Base-by-base conservation (phyloP, 345 rosid species). In the Lepidium africanum region DNA sequence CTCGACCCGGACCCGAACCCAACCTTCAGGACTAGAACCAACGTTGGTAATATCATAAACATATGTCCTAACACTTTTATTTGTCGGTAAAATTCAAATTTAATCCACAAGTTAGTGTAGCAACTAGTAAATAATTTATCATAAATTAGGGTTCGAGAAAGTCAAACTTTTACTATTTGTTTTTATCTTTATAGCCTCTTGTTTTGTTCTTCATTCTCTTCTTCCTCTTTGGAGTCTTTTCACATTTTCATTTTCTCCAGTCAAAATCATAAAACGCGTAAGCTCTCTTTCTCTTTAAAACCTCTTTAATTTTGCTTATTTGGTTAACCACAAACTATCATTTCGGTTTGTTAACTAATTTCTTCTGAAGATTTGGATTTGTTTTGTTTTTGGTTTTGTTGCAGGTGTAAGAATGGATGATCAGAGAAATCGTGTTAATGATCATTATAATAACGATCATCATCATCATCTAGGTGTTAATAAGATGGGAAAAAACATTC, bases 401-500 rank as follows among this genome's bases (percentile, higher is more conserved):
- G 47, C 59, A 62, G 69, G 69, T 46, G 59, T 23, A 53, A 6
- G 2, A 30, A 89, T 89, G 98, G 96, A 92, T 79, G 86, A 82
- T 67, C 85, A 90, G 0, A 87, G 83, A 78, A 92, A 82, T 61
- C 77, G 79, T 82, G 84, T 47, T 62, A 78, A 68, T 68, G 88
- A 87, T 67, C 10, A 69, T 49, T 10, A 47, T 15, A 7, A 50
- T 39, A 12, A 60, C 41, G 35, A 61, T 46, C 39, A 70, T 42
- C 54, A 70, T 6, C 50, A 72, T 50, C 83, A 75, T 77, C 79
- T 92, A 69, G 98, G 96, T 41, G 91, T 89, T 40, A 89, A 90
- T 72, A 92, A 87, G 82, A 78, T 83, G 15, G 90, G 98, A 6
- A 92, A 85, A 80, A 90, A 84, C 70, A 89, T 89, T 53, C 78